Base-by-base conservation (phyloP, 495 filamentous ascomycete genomes). In the Bacidia gigantensis region DNA sequence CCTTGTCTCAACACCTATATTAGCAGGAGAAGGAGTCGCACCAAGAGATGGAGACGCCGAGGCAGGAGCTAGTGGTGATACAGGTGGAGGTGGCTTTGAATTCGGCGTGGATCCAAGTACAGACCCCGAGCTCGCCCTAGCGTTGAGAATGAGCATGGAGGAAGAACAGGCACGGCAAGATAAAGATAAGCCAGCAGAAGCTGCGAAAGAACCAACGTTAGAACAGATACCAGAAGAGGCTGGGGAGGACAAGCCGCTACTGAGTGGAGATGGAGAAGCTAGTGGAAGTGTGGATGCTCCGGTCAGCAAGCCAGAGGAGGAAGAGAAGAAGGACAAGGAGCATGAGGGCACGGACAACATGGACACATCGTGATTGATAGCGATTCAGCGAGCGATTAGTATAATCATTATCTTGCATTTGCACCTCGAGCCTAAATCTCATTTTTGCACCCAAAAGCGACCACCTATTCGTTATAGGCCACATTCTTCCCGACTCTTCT, bases 71-170 rank as follows among this genome's bases (percentile, higher is more conserved):
- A 77, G 68, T 11, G 75, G 65, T 43, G 79, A 75, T 3, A 81
- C 76, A 46, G 80, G 74, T 17, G 82, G 75, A 29, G 77, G 70
- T 45, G 76, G 72, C 25, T 81, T 76, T 61, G 83, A 84, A 65
- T 93, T 81, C 69, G 86, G 76, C 60, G 83, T 86, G 65, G 85
- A 83, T 72, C 88, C 76, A 54, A 84, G 77, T 64, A 73, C 80
- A 52, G 92, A 98, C 65, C 92, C 92, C 25, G 92, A 97, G 64
- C 65, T 98, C 64, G 92, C 92, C 2, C 76, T 98, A 51, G 92
- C 93, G n/a, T 72, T 98, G 64, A 79, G 92, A 54, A 90, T 99
- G 86, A 94, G 87, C 63, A 84, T 93, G 77, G 93, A 99, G 65
- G 93, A 97, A 62, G 92, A 94, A 74, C 93, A 92, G 75, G 87